Evolutionary conservation across 495 filamentous ascomycete species (phyloP).

Genomic region (Penicillium egyptiacum): DNA sequence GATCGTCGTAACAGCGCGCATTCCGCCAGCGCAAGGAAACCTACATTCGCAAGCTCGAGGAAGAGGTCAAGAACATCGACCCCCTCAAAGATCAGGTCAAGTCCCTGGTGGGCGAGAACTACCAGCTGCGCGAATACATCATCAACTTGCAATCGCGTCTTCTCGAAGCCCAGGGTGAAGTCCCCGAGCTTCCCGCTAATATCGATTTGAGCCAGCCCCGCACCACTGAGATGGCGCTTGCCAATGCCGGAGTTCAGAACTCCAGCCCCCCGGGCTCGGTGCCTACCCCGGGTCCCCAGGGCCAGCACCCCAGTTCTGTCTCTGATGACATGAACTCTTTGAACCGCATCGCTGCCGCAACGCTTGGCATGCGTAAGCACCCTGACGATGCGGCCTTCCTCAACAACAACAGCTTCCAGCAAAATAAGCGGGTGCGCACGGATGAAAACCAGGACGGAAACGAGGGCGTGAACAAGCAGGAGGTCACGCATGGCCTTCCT

Average conservation of each 20-base stretch:
- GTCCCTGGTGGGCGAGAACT: conserved; percentile 79
- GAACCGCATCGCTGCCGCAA: conserved; percentile 49
- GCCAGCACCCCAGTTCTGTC: conserved; percentile 29
- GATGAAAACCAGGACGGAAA: conserved; percentile 36
- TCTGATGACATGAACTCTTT: conserved; percentile 48
- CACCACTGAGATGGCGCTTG: conserved; percentile 32
- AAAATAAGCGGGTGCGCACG: conserved; percentile 33
- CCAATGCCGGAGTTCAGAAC: conserved; percentile 19
- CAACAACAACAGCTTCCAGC: conserved; percentile 32
- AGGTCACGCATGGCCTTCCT: conserved; percentile 36
- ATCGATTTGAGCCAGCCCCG: conserved; percentile 53
- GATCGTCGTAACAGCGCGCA: conserved; percentile 62
- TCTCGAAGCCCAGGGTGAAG: conserved; percentile 77
- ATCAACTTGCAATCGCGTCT: conserved; percentile 87
- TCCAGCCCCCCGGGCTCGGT: conserved; percentile 16
- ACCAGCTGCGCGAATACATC: conserved; percentile 85
- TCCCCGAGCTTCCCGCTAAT: conserved; percentile 74
- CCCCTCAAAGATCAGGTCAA: conserved; percentile 70
- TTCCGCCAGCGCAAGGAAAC: conserved; percentile 97
- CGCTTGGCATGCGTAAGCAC: conserved; percentile 50
- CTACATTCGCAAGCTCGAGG: conserved; percentile 95
- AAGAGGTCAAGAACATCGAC: conserved; percentile 76
- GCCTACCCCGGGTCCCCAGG: conserved; percentile 18
- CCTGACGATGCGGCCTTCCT: conserved; percentile 38
- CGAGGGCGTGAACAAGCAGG: conserved; percentile 32